Evolutionary conservation across 129 eudicot genomes (phyloP).

Genomic region (Flaveria brownii): DNA sequence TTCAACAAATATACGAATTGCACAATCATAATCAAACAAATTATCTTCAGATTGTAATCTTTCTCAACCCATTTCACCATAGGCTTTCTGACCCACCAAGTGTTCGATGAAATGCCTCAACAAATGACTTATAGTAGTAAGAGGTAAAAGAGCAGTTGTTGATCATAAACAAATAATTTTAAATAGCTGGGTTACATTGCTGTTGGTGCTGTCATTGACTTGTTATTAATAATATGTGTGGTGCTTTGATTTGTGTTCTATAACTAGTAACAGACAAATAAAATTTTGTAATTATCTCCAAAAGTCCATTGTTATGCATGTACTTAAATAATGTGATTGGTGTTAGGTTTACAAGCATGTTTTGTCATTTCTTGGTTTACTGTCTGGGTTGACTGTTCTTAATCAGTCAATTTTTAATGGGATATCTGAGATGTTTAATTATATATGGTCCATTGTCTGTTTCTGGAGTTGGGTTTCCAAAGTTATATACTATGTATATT

Average conservation of each 20-base stretch:
- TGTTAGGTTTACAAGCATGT: neutral
- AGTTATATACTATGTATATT: neutral
- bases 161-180: neutral
- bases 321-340: neutral
- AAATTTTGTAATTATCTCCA: constrained; percentile 23
- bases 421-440: neutral
- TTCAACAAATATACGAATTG: no score
- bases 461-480: neutral
- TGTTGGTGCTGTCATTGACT: constrained; percentile 32
- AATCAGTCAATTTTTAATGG: neutral
- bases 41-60: no score
- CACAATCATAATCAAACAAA: no score
- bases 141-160: neutral
- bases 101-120: neutral
- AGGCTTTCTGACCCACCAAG: neutral
- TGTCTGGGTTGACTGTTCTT: neutral
- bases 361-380: neutral
- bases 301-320: neutral
- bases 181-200: constrained; percentile 23
- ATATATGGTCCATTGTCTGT: neutral
- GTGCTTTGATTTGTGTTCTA: constrained; percentile 24
- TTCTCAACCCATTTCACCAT: no score
- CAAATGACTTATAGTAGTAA: no score
- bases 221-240: constrained; percentile 11
- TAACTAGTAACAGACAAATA: neutral